phyloP scores from a whole-genome alignment of 345 rosid genomes.

The Brassica nigra region DNA sequence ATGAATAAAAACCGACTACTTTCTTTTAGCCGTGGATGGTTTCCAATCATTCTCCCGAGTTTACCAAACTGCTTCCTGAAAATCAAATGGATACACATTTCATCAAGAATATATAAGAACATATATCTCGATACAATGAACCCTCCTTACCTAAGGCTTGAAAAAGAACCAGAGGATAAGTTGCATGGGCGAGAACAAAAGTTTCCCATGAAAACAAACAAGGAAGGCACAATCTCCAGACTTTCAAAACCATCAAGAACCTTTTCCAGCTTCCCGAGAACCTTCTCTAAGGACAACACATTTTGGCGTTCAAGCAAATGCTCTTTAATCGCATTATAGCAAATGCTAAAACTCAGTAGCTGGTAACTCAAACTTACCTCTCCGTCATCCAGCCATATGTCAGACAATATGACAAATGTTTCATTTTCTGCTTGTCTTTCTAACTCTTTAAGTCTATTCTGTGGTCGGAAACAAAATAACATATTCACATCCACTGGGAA shows the following conservation, averaged over 20 bases:
- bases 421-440: conserved; percentile 74
- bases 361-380: conserved; percentile 55
- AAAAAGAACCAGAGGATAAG: conserved; percentile 72
- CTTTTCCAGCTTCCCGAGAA: conserved; percentile 67
- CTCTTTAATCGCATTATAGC: neutral
- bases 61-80: conserved; percentile 74
- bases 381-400: conserved; percentile 86
- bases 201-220: conserved; percentile 96
- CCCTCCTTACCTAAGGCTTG: conserved; percentile 67
- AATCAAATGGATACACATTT: conserved; percentile 3
- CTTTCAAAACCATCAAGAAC: conserved; percentile 81
- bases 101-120: conserved; percentile 2
- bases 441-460: conserved; percentile 65
- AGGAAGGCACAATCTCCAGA: conserved; percentile 80
- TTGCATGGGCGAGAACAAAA: conserved; percentile 84
- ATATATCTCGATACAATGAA: neutral
- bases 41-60: conserved; percentile 73
- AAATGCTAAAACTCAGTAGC: conserved; percentile 8
- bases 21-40: conserved; percentile 76
- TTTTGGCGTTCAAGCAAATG: conserved; percentile 42
- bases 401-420: conserved; percentile 88
- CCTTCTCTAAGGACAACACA: conserved; percentile 65
- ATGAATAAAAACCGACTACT: conserved; percentile 82
- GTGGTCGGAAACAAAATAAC: conserved; percentile 42
- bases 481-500: neutral